Evolutionary conservation across 2,329 filamentous ascomycete species (phyloP).

Genomic region (Beauveria sp.): DNA sequence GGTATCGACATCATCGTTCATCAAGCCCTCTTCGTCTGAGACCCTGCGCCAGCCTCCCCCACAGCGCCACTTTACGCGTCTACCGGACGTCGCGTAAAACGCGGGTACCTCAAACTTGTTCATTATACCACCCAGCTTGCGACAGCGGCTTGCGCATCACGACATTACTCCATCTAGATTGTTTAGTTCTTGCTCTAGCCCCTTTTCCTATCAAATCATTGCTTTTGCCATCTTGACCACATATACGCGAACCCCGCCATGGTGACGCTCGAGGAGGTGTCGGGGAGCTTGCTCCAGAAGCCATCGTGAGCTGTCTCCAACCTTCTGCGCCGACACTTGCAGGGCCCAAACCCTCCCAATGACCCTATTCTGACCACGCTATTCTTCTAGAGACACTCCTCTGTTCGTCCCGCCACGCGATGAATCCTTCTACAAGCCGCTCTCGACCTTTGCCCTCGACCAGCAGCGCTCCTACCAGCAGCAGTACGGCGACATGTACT

Average conservation of each 20-base stretch:
- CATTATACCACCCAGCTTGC: background rate
- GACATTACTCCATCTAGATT: background rate
- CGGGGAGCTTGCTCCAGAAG: constrained; percentile 36
- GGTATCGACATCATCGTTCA: no score
- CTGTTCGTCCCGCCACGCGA: constrained; percentile 42
- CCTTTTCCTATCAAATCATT: background rate
- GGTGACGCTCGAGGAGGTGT: constrained; percentile 36
- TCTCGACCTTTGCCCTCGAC: constrained; percentile 66
- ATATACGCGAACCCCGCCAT: constrained; percentile 21
- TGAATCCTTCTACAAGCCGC: constrained; percentile 59
- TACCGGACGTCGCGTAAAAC: constrained; percentile 9
- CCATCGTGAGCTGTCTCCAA: constrained; percentile 35
- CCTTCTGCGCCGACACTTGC: background rate
- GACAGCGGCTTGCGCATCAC: background rate
- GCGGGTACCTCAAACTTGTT: constrained; percentile 5
- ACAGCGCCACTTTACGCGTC: constrained; percentile 9
- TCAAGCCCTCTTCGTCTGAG: background rate
- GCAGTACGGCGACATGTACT: constrained; percentile 98
- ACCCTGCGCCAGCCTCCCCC: background rate
- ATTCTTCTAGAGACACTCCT: constrained; percentile 22
- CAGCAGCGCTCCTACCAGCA: constrained; percentile 74
- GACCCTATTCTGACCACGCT: background rate
- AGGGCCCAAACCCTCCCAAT: background rate
- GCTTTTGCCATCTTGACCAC: constrained; percentile 1
- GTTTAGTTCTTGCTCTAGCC: no score